These are phyloP conservation scores for Myxozyma lipomycoides DNA, from an alignment of 805 yeast genomes.

Conservation along the genomic window DNA sequence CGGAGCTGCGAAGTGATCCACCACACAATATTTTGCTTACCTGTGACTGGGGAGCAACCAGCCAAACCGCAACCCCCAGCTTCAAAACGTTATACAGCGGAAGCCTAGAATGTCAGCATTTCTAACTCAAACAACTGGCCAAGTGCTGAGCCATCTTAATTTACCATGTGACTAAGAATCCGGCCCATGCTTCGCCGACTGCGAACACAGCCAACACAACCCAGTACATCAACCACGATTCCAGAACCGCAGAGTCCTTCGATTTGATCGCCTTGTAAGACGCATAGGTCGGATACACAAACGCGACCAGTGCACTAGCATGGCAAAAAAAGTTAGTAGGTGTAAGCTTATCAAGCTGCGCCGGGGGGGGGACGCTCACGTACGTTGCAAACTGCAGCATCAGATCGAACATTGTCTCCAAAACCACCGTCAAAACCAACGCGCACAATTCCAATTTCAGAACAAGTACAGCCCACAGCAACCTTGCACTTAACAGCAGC, in stretches of 20 bases:
- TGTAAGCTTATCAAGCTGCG: background rate
- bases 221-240: slow-evolving; percentile 63
- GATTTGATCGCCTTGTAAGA: slow-evolving; percentile 55
- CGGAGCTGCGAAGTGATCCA: too few species aligned
- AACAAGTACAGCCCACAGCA: too few species aligned
- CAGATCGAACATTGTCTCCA: background rate
- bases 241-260: slow-evolving; percentile 39
- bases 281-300: slow-evolving; percentile 57
- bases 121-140: background rate
- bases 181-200: slow-evolving; percentile 42
- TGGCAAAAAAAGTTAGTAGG: too few species aligned
- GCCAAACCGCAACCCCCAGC: slow-evolving; percentile 54
- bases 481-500: too few species aligned
- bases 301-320: too few species aligned
- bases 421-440: background rate
- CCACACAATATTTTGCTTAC: too few species aligned
- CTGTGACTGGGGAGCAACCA: slow-evolving; percentile 50
- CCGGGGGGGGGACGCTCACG: slow-evolving; percentile 2
- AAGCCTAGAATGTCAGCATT: slow-evolving; percentile 33
- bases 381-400: too few species aligned
- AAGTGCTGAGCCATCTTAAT: background rate
- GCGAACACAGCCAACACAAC: slow-evolving; percentile 49
- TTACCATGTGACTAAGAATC: slow-evolving; percentile 42
- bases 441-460: too few species aligned
- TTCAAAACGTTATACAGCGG: slow-evolving; percentile 55